Conservation (phyloP, 2,329 filamentous ascomycete genomes). For the Chrysoporthe deuterocubensis region DNA sequence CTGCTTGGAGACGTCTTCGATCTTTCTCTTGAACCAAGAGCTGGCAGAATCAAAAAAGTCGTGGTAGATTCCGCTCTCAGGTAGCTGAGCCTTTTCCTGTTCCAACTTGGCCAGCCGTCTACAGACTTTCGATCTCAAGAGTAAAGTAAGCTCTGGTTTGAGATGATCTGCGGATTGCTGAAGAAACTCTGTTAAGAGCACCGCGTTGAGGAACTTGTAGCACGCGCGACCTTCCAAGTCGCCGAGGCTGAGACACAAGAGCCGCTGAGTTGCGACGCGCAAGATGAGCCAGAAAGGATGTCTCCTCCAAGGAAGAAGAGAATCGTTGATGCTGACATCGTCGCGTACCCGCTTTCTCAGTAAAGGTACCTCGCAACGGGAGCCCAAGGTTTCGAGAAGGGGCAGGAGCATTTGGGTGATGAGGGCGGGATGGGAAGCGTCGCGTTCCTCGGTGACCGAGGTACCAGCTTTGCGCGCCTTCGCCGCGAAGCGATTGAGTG, state of each 20-base stretch:
- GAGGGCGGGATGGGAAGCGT: constrained; percentile 59
- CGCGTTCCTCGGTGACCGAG: constrained; percentile 56
- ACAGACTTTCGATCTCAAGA: constrained; percentile 55
- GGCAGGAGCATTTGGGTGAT: constrained; percentile 64
- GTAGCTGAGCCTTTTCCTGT: constrained; percentile 38
- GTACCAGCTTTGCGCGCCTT: constrained; percentile 54
- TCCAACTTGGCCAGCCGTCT: constrained; percentile 62
- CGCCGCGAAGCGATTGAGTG: constrained; percentile 55
- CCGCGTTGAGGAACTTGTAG: constrained; percentile 63
- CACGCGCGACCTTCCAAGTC: constrained; percentile 46
- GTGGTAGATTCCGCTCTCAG: constrained; percentile 31
- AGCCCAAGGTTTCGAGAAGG: constrained; percentile 58
- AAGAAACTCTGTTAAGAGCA: constrained; percentile 52
- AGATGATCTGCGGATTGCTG: constrained; percentile 39
- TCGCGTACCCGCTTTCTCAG: constrained; percentile 64
- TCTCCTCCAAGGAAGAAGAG: constrained; percentile 61
- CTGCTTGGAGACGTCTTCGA: constrained; percentile 36
- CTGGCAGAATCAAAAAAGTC: constrained; percentile 36
- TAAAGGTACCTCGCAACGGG: constrained; percentile 36
- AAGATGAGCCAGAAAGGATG: constrained; percentile 64
- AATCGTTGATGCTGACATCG: constrained; percentile 55
- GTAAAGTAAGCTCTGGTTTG: constrained; percentile 42
- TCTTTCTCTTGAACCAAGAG: constrained; percentile 34
- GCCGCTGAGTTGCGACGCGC: constrained; percentile 58
- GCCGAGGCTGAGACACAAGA: constrained; percentile 47